phyloP scores from a whole-genome alignment of 257 asterid genomes.

The Paulownia fortunei region DNA sequence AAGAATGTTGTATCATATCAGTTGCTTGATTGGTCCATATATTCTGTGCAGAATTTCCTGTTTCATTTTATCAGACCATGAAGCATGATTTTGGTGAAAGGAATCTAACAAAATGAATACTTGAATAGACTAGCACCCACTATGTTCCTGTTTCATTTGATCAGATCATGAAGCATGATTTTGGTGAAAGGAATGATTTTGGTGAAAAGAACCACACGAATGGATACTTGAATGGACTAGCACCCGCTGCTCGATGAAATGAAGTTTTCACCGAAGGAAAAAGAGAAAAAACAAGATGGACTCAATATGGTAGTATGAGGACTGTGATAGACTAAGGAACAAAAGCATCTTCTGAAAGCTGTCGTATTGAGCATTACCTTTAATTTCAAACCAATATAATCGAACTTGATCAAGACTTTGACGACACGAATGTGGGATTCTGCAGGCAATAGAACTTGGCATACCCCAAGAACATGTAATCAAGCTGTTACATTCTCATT shows the following conservation, averaged over 20 bases:
- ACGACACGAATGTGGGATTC: not conserved
- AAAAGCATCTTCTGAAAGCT: not conserved
- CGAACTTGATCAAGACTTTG: not conserved
- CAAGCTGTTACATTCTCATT: not conserved
- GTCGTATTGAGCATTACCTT: not conserved
- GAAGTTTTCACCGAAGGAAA: not conserved
- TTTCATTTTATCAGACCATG: not conserved
- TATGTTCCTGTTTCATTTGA: too few relatives aligned
- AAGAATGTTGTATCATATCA: conserved; percentile 4
- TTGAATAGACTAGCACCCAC: too few relatives aligned
- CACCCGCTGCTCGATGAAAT: not conserved
- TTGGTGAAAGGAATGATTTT: too few relatives aligned
- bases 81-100: not conserved
- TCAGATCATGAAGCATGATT: too few relatives aligned
- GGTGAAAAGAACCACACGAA: too few relatives aligned
- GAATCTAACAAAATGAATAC: too few relatives aligned
- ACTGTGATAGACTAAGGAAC: not conserved
- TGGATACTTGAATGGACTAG: too few relatives aligned
- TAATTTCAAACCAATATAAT: not conserved
- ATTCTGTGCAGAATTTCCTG: conserved; percentile 17
- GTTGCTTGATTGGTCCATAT: not conserved
- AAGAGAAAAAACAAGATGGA: not conserved
- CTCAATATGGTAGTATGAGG: not conserved
- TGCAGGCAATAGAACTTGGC: not conserved
- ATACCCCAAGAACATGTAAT: too few relatives aligned